Evolutionary conservation across 2,329 filamentous ascomycete species (phyloP).

Genomic region (Colletotrichum sp.): DNA sequence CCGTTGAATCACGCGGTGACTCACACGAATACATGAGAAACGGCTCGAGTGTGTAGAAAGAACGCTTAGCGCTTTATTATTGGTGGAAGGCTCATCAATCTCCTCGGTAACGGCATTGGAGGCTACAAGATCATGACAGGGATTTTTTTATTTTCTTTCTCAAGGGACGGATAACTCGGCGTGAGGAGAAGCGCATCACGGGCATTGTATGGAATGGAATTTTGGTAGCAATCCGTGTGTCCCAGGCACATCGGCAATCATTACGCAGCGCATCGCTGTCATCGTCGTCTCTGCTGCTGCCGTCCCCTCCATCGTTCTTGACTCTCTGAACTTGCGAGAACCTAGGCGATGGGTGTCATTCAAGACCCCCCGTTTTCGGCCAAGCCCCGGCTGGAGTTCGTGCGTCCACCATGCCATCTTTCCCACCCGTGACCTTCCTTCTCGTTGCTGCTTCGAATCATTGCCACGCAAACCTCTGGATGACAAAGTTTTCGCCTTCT

Average conservation of each 20-base stretch:
- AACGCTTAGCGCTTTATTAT: neutral
- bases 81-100: neutral
- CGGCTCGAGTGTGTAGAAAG: neutral
- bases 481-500: neutral
- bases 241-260: slow-evolving; percentile 9
- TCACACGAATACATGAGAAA: neutral
- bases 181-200: slow-evolving; percentile 11
- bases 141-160: neutral
- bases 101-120: neutral
- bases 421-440: neutral
- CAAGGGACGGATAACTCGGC: neutral
- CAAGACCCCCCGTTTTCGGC: neutral
- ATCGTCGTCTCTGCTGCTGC: neutral
- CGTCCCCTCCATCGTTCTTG: neutral
- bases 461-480: neutral
- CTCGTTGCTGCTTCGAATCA: neutral
- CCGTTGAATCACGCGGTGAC: slow-evolving; percentile 20
- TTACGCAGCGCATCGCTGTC: neutral
- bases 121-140: neutral
- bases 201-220: slow-evolving; percentile 18
- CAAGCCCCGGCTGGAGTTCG: neutral
- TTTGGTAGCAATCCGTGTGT: slow-evolving; percentile 2
- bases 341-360: neutral
- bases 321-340: neutral
- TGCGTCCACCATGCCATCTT: neutral